phyloP scores from a whole-genome alignment of 208 protist species.

The Leishmania arabica region DNA sequence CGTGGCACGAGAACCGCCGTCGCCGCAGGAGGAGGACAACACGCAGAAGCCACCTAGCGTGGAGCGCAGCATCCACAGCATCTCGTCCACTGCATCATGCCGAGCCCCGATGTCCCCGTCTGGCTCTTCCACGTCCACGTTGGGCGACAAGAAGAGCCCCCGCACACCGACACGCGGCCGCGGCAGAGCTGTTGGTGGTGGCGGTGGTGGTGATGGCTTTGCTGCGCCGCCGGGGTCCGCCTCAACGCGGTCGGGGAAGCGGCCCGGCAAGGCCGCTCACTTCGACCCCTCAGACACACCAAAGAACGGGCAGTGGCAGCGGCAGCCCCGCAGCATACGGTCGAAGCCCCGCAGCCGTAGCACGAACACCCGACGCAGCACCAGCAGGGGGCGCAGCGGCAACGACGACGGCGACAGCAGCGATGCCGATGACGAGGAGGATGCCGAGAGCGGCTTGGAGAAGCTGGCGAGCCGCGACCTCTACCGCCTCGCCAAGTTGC shows the following conservation, averaged over 20 bases:
- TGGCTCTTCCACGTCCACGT: neutral
- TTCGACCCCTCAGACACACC: neutral
- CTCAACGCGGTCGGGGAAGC: neutral
- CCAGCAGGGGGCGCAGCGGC: neutral
- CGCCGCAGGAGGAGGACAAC: constrained; percentile 22
- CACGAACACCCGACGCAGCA: neutral
- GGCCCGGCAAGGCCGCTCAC: neutral
- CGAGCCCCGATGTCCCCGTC: neutral
- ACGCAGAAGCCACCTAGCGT: constrained; percentile 30
- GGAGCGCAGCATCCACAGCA: constrained; percentile 16
- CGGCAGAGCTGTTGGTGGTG: neutral
- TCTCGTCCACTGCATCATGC: constrained; percentile 11
- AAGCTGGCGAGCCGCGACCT: constrained; percentile 25
- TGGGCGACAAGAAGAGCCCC: neutral
- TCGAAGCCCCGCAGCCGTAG: neutral
- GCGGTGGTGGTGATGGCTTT: neutral
- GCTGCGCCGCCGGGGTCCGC: neutral
- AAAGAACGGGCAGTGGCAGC: neutral
- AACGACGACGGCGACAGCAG: neutral
- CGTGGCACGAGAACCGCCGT: neutral
- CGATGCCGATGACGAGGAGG: neutral
- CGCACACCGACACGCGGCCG: neutral
- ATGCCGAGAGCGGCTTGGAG: neutral
- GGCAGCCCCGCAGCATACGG: neutral
- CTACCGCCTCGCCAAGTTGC: constrained; percentile 21